Conservation (phyloP, 768 basidiomycete genomes). For the Tricholoma sp. region DNA sequence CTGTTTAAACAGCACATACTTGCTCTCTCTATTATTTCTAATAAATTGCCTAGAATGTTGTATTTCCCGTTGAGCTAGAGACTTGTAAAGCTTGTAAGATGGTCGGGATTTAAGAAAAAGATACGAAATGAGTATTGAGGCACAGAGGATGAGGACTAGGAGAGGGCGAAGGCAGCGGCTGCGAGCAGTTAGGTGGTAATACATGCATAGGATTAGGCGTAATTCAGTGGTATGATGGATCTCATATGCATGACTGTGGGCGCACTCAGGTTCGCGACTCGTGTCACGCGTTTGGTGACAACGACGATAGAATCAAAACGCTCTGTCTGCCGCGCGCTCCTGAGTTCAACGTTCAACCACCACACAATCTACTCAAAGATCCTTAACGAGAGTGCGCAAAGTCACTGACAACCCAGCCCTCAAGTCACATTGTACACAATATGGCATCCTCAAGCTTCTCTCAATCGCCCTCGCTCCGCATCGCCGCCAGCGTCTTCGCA, state of each 20-base stretch:
- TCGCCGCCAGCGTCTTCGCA: too few species aligned
- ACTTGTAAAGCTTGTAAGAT: constrained; percentile 33
- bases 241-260: neutral
- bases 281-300: neutral
- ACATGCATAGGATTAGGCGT: constrained; percentile 14
- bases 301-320: neutral
- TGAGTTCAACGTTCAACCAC: too few species aligned
- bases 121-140: constrained; percentile 22
- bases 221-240: neutral
- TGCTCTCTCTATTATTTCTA: constrained; percentile 22
- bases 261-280: too few species aligned
- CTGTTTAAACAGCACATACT: constrained; percentile 41
- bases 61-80: constrained; percentile 25
- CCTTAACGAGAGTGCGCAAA: too few species aligned
- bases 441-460: too few species aligned
- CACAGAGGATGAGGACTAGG: constrained; percentile 9
- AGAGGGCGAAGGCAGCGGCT: constrained; percentile 18
- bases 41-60: constrained; percentile 24
- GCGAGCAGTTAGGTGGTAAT: constrained; percentile 6
- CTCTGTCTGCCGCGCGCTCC: too few species aligned
- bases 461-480: too few species aligned
- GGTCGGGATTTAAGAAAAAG: constrained; percentile 31
- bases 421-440: too few species aligned
- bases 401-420: too few species aligned
- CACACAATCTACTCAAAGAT: too few species aligned